A percentile compares a stretch with the other conserved stretches of the same genome.
phyloP scores from a whole-genome alignment of 768 basidiomycete genomes.

The Phanerochaete carnosa region DNA sequence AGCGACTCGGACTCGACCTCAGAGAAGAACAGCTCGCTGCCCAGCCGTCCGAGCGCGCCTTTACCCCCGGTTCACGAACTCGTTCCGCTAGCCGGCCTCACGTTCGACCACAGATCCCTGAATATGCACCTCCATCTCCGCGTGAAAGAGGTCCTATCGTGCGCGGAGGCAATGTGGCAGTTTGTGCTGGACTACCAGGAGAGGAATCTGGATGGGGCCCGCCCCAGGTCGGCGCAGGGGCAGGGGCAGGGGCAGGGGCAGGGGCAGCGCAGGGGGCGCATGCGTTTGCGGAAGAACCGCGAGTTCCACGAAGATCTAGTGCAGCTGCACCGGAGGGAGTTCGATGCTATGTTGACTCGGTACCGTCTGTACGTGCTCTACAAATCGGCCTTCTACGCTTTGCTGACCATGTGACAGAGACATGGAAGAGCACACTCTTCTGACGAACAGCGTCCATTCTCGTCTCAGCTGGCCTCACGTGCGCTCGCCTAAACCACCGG shows the following conservation, averaged over 20 bases:
- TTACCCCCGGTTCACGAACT: slow-evolving; percentile 23
- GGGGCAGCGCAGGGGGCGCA: not conserved
- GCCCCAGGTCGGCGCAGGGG: too few relatives aligned
- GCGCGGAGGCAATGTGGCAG: slow-evolving; percentile 79
- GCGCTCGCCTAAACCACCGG: slow-evolving; percentile 30
- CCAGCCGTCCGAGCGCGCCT: not conserved
- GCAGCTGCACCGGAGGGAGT: slow-evolving; percentile 56
- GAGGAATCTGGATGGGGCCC: not conserved
- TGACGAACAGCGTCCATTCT: slow-evolving; percentile 43
- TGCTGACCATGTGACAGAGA: slow-evolving; percentile 39
- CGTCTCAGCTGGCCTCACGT: slow-evolving; percentile 43
- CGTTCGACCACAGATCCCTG: slow-evolving; percentile 54
- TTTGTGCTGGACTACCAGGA: slow-evolving; percentile 53
- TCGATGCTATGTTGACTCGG: slow-evolving; percentile 51
- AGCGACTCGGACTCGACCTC: not conserved
- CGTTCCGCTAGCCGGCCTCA: slow-evolving; percentile 52
- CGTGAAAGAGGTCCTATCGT: slow-evolving; percentile 63
- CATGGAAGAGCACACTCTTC: slow-evolving; percentile 57
- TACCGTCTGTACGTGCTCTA: slow-evolving; percentile 52
- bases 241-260: not conserved
- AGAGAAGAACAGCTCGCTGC: not conserved
- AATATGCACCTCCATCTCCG: slow-evolving; percentile 63
- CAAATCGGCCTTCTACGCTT: not conserved
- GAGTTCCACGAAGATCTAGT: slow-evolving; percentile 31
- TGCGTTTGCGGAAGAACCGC: not conserved